Conservation (phyloP, 2,329 filamentous ascomycete species). For the Nemania bipapillata region DNA sequence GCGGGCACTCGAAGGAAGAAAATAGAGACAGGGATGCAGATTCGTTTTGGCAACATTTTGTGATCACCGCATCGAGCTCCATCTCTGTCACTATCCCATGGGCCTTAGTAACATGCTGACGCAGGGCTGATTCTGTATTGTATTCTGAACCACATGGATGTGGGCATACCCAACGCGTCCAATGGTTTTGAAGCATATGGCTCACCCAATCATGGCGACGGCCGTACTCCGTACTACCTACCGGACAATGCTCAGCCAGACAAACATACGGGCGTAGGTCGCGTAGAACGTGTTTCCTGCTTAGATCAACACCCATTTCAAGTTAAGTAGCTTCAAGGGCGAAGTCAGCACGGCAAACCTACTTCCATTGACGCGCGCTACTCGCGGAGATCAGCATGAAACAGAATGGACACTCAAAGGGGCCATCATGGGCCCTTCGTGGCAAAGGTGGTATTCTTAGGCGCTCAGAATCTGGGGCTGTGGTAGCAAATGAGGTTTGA, state of each 20-base stretch:
- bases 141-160: slow-evolving; percentile 34
- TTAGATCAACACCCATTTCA: neutral
- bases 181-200: slow-evolving; percentile 44
- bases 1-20: slow-evolving; percentile 32
- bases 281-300: slow-evolving; percentile 52
- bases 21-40: no score
- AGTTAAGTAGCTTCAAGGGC: neutral
- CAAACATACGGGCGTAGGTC: slow-evolving; percentile 57
- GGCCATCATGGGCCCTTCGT: slow-evolving; percentile 37
- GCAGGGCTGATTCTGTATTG: slow-evolving; percentile 9
- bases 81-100: slow-evolving; percentile 13
- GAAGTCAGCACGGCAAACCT: slow-evolving; percentile 12
- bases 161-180: slow-evolving; percentile 43
- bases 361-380: slow-evolving; percentile 50
- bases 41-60: slow-evolving; percentile 15
- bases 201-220: slow-evolving; percentile 43
- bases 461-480: slow-evolving; percentile 31
- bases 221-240: slow-evolving; percentile 39
- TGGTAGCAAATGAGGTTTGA: slow-evolving; percentile 50
- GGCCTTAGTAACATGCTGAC: neutral
- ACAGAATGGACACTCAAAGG: slow-evolving; percentile 57
- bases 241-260: slow-evolving; percentile 45
- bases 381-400: slow-evolving; percentile 51
- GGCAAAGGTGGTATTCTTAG: slow-evolving; percentile 45
- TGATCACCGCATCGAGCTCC: slow-evolving; percentile 18